Conservation (phyloP, 176 grass and related monocot species). For the Sorghum bicolor region DNA sequence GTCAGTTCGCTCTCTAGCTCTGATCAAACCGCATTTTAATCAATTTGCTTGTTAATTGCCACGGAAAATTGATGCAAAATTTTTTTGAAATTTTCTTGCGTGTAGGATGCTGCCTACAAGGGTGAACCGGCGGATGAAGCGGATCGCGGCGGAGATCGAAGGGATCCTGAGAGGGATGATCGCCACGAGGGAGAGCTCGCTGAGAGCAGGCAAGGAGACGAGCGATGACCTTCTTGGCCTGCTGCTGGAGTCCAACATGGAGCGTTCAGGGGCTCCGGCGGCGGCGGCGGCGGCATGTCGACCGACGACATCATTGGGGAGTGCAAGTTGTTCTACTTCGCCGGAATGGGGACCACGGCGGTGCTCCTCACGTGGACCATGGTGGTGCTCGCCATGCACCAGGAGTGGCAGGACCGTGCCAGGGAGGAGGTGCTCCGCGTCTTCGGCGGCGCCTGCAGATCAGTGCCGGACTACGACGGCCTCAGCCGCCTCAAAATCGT, state of each 20-base stretch:
- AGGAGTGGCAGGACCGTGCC: conserved; percentile 47
- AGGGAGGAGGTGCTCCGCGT: conserved; percentile 47
- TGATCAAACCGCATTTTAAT: not conserved
- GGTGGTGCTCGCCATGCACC: conserved; percentile 43
- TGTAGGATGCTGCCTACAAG: conserved; percentile 32
- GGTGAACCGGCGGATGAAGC: conserved; percentile 34
- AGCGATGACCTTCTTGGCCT: conserved; percentile 31
- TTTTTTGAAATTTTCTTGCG: not conserved
- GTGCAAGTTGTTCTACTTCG: conserved; percentile 72
- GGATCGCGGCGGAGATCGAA: conserved; percentile 26
- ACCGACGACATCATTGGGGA: conserved; percentile 49
- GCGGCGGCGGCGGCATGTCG: conserved; percentile 22
- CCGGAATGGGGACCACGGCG: conserved; percentile 59
- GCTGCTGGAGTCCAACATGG: conserved; percentile 47
- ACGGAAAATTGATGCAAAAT: not conserved
- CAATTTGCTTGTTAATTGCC: not conserved
- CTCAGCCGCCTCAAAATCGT: conserved; percentile 37
- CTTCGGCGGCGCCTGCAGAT: conserved; percentile 6
- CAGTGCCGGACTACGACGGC: conserved; percentile 30
- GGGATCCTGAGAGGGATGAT: conserved; percentile 41
- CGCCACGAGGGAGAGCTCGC: conserved; percentile 17
- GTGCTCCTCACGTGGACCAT: conserved; percentile 55
- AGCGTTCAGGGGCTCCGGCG: not conserved
- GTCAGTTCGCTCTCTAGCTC: not conserved
- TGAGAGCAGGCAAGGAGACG: not conserved